Evolutionary conservation across 495 filamentous ascomycete genomes (phyloP).

Genomic region (Penicillium samsonianum): DNA sequence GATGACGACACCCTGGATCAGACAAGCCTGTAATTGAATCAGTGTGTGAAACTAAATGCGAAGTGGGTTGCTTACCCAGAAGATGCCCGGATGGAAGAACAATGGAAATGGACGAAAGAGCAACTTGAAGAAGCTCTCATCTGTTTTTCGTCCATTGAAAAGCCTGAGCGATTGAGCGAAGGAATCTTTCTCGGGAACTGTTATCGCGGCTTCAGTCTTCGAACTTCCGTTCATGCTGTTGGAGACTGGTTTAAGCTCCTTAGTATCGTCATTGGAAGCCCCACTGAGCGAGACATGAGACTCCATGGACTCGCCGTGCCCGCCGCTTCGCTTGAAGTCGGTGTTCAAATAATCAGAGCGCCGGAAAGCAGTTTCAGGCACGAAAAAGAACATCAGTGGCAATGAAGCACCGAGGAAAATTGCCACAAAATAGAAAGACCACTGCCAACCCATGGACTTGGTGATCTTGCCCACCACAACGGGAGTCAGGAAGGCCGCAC

Average conservation of each 20-base stretch:
- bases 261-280: slow-evolving; percentile 15
- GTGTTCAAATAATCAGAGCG: slow-evolving; percentile 65
- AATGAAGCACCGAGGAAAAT: slow-evolving; percentile 65
- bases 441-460: slow-evolving; percentile 69
- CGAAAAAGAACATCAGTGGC: slow-evolving; percentile 70
- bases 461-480: slow-evolving; percentile 88
- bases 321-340: slow-evolving; percentile 45
- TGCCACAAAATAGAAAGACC: slow-evolving; percentile 73
- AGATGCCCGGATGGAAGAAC: slow-evolving; percentile 77
- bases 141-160: slow-evolving; percentile 80
- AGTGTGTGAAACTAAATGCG: not conserved
- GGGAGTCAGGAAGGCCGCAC: slow-evolving; percentile 89
- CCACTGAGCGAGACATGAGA: slow-evolving; percentile 15
- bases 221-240: slow-evolving; percentile 8
- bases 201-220: slow-evolving; percentile 15
- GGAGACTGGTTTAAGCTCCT: slow-evolving; percentile 16
- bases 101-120: slow-evolving; percentile 64
- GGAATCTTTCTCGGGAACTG: slow-evolving; percentile 45
- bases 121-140: slow-evolving; percentile 61
- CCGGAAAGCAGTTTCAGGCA: slow-evolving; percentile 81
- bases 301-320: slow-evolving; percentile 16
- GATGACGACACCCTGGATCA: slow-evolving; percentile 88
- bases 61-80: slow-evolving; percentile 59
- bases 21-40: slow-evolving; percentile 56
- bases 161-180: slow-evolving; percentile 59